Evolutionary conservation across 2,329 filamentous ascomycete species (phyloP).

Genomic region (Fusarium humuli): DNA sequence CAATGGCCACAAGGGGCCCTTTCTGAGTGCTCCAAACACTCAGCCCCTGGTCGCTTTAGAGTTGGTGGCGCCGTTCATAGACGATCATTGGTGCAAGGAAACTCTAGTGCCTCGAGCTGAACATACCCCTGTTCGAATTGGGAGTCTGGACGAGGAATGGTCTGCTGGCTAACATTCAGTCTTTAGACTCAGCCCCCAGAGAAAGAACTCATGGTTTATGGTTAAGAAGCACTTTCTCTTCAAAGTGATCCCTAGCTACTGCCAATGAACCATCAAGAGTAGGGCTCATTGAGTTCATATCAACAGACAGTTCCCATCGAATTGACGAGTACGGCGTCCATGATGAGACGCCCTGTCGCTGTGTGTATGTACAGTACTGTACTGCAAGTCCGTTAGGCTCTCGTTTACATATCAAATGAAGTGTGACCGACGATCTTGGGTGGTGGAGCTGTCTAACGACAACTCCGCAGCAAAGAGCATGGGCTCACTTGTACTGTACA

Average conservation of each 20-base stretch:
- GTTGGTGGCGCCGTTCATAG: conserved; percentile 17
- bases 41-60: conserved; percentile 18
- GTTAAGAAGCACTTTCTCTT: conserved; percentile 10
- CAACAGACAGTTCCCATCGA: neutral
- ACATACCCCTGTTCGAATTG: conserved; percentile 13
- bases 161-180: conserved; percentile 3
- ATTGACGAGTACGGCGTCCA: neutral
- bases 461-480: conserved; percentile 12
- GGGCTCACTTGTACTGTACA: conserved; percentile 11
- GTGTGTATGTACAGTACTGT: neutral
- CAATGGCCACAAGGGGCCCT: conserved; percentile 28
- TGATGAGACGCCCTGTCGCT: neutral
- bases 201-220: conserved; percentile 20
- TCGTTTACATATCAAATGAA: conserved; percentile 10
- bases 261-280: neutral
- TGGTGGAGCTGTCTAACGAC: conserved; percentile 22
- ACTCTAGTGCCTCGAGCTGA: conserved; percentile 41
- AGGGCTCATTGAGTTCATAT: too few relatives aligned
- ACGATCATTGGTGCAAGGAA: conserved; percentile 28
- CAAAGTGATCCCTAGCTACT: neutral
- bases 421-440: conserved; percentile 8
- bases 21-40: conserved; percentile 13
- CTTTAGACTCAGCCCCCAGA: conserved; percentile 24
- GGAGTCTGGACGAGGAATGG: conserved; percentile 18
- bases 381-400: neutral